Evolutionary conservation across 2,329 filamentous ascomycete species (phyloP).

Genomic region (Hypomyces rosellus): DNA sequence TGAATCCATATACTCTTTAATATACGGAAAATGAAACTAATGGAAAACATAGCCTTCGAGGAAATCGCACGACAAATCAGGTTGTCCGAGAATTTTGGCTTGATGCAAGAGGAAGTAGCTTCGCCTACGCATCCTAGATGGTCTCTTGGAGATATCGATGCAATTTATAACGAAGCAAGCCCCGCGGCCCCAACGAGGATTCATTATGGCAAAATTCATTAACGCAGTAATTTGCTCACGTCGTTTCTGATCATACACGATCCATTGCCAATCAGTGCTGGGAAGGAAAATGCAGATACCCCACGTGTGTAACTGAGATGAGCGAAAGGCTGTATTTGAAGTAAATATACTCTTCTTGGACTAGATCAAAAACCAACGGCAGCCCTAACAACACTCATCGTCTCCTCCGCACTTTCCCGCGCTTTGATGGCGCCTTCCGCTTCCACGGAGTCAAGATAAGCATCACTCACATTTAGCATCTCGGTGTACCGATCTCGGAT

Average conservation of each 20-base stretch:
- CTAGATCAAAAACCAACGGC: constrained; percentile 40
- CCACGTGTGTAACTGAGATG: too few species aligned
- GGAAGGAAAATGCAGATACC: too few species aligned
- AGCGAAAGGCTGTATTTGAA: background rate
- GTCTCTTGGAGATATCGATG: background rate
- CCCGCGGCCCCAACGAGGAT: background rate
- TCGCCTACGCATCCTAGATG: constrained; percentile 51
- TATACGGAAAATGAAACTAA: constrained; percentile 1
- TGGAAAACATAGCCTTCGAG: constrained; percentile 48
- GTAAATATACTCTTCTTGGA: background rate
- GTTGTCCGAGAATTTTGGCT: constrained; percentile 69
- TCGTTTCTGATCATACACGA: too few species aligned
- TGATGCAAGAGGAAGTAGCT: constrained; percentile 55
- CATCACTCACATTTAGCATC: constrained; percentile 41
- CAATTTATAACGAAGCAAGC: background rate
- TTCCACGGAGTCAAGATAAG: constrained; percentile 52
- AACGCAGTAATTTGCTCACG: too few species aligned
- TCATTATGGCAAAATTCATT: too few species aligned
- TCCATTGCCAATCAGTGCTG: too few species aligned
- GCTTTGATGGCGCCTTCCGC: constrained; percentile 55
- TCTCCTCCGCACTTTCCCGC: constrained; percentile 51
- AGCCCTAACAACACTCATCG: constrained; percentile 47
- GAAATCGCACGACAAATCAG: constrained; percentile 57
- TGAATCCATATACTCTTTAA: background rate
- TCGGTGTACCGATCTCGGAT: constrained; percentile 52